Percentiles rank a stretch among this genome's conserved stretches.
phyloP scores from a whole-genome alignment of 306 rosid species.

The Quercus aquifolioides region DNA sequence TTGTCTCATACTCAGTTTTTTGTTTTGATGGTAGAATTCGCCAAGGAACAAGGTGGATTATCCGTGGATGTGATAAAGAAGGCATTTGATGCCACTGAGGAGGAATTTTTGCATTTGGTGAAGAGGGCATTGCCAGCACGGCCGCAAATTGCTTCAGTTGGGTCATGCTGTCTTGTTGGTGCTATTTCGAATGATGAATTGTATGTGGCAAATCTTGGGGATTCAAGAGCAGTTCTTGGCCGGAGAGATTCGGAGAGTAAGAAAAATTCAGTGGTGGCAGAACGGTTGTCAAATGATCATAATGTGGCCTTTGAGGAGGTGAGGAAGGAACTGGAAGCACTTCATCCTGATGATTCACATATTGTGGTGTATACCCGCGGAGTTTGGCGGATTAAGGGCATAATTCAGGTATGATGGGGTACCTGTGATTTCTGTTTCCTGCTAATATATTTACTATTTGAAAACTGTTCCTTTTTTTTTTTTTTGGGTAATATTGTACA shows the following conservation, averaged over 20 bases:
- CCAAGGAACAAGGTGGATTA: constrained; percentile 78
- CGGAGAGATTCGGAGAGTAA: constrained; percentile 29
- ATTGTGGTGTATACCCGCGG: constrained; percentile 75
- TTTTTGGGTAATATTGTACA: neutral
- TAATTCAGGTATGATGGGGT: constrained; percentile 71
- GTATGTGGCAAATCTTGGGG: constrained; percentile 89
- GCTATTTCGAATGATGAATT: constrained; percentile 72
- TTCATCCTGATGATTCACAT: constrained; percentile 89
- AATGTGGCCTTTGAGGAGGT: constrained; percentile 88
- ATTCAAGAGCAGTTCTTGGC: constrained; percentile 93
- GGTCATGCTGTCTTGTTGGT: constrained; percentile 92
- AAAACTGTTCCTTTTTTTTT: neutral
- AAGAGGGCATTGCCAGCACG: constrained; percentile 46
- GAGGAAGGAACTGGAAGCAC: constrained; percentile 87
- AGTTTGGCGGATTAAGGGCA: constrained; percentile 96
- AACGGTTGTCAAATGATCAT: constrained; percentile 86
- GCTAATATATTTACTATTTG: neutral
- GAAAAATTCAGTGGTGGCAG: constrained; percentile 51
- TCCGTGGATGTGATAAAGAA: constrained; percentile 78
- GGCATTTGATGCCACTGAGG: constrained; percentile 87
- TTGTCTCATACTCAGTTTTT: neutral
- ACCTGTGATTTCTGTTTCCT: neutral
- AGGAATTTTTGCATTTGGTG: constrained; percentile 74
- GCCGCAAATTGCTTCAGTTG: constrained; percentile 85
- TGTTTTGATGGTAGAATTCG: constrained; percentile 59